Evolutionary conservation across 306 rosid genomes (phyloP).

Genomic region (Casuarina equisetifolia): DNA sequence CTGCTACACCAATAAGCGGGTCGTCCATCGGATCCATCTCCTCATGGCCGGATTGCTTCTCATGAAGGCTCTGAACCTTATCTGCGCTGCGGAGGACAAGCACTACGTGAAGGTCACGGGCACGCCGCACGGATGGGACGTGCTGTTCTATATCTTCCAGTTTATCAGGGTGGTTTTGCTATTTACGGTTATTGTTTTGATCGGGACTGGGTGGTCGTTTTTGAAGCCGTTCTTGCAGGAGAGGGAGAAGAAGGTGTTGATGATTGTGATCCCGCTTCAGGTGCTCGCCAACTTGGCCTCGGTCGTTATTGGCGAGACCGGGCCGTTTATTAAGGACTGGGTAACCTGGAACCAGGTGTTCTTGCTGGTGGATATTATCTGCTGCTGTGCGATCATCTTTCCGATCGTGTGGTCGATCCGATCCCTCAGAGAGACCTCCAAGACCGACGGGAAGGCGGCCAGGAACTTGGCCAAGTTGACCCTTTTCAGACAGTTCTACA

Average conservation of each 20-base stretch:
- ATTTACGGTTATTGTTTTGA: constrained; percentile 73
- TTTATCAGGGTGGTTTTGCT: constrained; percentile 76
- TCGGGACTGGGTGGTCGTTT: constrained; percentile 93
- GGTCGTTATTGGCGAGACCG: constrained; percentile 85
- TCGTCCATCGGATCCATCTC: constrained; percentile 78
- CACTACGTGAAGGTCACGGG: constrained; percentile 81
- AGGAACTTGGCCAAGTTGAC: constrained; percentile 78
- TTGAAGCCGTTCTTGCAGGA: constrained; percentile 82
- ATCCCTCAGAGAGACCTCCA: constrained; percentile 77
- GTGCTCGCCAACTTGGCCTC: constrained; percentile 86
- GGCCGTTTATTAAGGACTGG: constrained; percentile 93
- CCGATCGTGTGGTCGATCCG: constrained; percentile 96
- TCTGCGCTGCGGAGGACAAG: constrained; percentile 85
- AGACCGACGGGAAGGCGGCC: constrained; percentile 89
- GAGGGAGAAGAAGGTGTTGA: constrained; percentile 82
- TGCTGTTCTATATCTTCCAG: constrained; percentile 83
- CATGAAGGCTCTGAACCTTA: constrained; percentile 68
- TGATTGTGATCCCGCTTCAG: constrained; percentile 89
- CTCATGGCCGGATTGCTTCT: constrained; percentile 67
- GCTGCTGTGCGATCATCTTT: constrained; percentile 91
- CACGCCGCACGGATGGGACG: constrained; percentile 93
- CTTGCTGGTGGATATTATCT: constrained; percentile 82
- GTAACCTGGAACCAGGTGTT: constrained; percentile 94
- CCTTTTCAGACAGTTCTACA: constrained; percentile 85
- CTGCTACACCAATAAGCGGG: constrained; percentile 42